Conservation (phyloP, 139 green algal species). For the Trebouxia sp. region DNA sequence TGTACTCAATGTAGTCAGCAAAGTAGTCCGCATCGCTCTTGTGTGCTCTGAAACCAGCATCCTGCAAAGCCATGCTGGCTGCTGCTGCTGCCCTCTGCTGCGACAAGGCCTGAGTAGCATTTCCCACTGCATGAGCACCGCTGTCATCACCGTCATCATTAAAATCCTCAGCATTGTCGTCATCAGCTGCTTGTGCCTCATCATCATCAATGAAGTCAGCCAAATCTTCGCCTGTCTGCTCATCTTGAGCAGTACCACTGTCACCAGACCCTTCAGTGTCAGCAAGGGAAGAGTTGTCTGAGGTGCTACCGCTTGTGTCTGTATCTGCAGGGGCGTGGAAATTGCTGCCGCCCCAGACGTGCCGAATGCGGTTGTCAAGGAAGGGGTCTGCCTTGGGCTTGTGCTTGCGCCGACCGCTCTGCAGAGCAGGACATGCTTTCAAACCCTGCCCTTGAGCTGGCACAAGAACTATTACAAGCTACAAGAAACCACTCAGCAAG, state of each 20-base stretch:
- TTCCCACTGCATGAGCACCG: not conserved
- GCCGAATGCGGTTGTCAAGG: not conserved
- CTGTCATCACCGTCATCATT: too few relatives aligned
- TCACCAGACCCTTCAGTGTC: not conserved
- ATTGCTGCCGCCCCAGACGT: not conserved
- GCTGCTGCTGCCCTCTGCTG: not conserved
- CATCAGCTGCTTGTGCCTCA: not conserved
- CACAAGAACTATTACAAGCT: too few relatives aligned
- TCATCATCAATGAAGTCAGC: constrained; percentile 9
- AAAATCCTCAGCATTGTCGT: not conserved
- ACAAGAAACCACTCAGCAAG: too few relatives aligned
- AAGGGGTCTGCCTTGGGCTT: not conserved
- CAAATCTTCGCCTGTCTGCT: not conserved
- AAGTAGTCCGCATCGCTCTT: not conserved
- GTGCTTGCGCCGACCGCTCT: not conserved
- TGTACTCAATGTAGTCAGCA: not conserved
- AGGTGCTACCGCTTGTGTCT: not conserved
- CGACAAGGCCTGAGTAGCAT: too few relatives aligned
- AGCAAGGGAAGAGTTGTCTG: not conserved
- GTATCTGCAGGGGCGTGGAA: not conserved
- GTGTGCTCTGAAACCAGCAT: not conserved
- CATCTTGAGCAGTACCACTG: not conserved
- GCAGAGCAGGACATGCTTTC: too few relatives aligned
- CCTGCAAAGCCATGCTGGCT: not conserved
- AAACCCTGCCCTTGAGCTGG: too few relatives aligned